These are phyloP conservation scores for Symbiodinium natans DNA, from an alignment of 73 alveolate genomes.

Conservation along the genomic window DNA sequence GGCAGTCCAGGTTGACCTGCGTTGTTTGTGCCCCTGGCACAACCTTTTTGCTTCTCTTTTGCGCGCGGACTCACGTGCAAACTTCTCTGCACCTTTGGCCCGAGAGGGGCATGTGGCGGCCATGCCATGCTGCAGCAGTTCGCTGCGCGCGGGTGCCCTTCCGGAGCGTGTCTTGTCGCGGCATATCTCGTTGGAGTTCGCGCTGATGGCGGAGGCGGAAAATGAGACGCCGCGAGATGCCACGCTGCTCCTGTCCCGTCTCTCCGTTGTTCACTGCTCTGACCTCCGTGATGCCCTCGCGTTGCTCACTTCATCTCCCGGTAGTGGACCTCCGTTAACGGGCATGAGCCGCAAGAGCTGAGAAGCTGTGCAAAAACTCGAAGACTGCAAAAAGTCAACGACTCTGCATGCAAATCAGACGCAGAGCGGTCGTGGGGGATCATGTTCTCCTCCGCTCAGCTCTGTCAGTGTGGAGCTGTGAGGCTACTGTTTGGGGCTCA, in stretches of 20 bases:
- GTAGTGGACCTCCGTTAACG: conserved; percentile 36
- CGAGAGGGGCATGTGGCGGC: too few relatives aligned
- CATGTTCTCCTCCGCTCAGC: conserved; percentile 46
- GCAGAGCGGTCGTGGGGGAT: conserved; percentile 83
- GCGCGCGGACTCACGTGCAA: too few relatives aligned
- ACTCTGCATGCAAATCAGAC: neutral
- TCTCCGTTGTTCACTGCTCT: too few relatives aligned
- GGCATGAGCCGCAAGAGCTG: too few relatives aligned
- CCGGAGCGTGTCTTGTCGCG: neutral
- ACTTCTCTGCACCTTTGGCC: too few relatives aligned
- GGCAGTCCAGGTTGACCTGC: too few relatives aligned
- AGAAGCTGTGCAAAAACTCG: neutral
- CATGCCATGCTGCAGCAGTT: neutral
- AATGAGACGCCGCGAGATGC: neutral
- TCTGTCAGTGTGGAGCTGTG: too few relatives aligned
- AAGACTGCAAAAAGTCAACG: neutral
- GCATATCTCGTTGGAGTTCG: neutral
- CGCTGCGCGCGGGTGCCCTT: neutral
- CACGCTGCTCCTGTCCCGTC: too few relatives aligned
- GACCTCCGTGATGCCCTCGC: too few relatives aligned
- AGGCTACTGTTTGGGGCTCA: too few relatives aligned
- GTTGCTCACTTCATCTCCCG: conserved; percentile 10
- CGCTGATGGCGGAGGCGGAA: neutral
- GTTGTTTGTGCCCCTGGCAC: neutral
- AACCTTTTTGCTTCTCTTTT: neutral